A percentile compares a stretch with the other conserved stretches of the same genome.
phyloP scores from a whole-genome alignment of 192 early-diverging fungal species.

The Linnemannia exigua region DNA sequence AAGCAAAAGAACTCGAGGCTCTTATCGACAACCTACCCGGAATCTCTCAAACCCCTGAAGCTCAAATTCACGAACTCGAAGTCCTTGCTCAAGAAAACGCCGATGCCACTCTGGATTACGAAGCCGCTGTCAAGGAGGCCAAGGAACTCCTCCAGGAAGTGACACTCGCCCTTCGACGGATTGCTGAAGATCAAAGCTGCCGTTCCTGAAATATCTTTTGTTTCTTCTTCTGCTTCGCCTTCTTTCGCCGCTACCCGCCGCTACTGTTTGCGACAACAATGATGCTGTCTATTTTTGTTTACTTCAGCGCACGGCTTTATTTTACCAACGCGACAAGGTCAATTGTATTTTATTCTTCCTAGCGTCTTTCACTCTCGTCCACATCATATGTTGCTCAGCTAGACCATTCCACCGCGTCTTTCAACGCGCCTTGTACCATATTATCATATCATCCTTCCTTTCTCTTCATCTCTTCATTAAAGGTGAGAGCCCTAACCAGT shows the following conservation, averaged over 20 bases:
- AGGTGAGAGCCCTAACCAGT: not conserved
- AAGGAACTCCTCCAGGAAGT: conserved; percentile 60
- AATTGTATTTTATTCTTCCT: not conserved
- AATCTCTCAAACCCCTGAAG: conserved; percentile 60
- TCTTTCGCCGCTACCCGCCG: no score
- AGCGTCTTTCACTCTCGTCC: not conserved
- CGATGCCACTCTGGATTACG: conserved; percentile 58
- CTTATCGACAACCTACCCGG: conserved; percentile 64
- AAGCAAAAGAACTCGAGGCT: conserved; percentile 66
- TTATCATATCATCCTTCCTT: not conserved
- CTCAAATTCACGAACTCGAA: conserved; percentile 57
- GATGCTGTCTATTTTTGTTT: no score
- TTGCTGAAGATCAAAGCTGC: conserved; percentile 61
- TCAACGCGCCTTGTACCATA: no score
- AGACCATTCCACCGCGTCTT: not conserved
- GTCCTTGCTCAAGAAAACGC: conserved; percentile 60
- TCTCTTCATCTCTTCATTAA: not conserved
- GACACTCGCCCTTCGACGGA: conserved; percentile 55
- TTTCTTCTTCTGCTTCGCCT: not conserved
- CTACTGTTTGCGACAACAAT: no score
- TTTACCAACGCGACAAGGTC: no score
- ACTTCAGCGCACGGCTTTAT: no score
- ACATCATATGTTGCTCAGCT: not conserved
- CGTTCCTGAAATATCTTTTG: not conserved
- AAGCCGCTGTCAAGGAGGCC: conserved; percentile 57